Percentiles rank a stretch among this genome's conserved stretches.
These are phyloP conservation scores for Micractinium sp. DNA, from an alignment of 139 green algal genomes.

Conservation along the genomic window DNA sequence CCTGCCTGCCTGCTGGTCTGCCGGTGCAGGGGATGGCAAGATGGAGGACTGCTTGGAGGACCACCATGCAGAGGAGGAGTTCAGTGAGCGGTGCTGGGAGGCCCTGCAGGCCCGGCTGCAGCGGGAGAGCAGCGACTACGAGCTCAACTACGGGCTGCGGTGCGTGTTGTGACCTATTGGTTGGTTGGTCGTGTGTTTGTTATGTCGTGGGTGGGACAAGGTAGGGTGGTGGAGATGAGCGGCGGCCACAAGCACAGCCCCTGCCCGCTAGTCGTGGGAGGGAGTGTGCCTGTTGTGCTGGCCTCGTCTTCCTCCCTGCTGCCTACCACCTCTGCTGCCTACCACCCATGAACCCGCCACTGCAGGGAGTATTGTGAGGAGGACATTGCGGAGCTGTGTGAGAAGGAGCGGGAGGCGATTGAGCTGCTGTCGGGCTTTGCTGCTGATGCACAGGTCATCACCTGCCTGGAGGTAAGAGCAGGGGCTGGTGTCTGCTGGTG, in stretches of 20 bases:
- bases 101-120: constrained; percentile 79
- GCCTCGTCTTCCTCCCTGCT: background rate
- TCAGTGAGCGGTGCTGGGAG: constrained; percentile 66
- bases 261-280: no score
- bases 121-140: constrained; percentile 69
- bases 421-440: constrained; percentile 25
- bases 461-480: constrained; percentile 44
- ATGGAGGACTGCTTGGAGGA: constrained; percentile 85
- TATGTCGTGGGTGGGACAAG: background rate
- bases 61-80: constrained; percentile 61
- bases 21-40: constrained; percentile 52
- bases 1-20: background rate
- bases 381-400: constrained; percentile 67
- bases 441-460: constrained; percentile 46
- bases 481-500: background rate
- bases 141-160: constrained; percentile 73
- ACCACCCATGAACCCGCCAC: no score
- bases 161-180: background rate
- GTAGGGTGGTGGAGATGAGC: background rate
- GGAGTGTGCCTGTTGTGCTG: background rate
- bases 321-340: background rate
- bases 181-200: no score
- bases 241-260: no score
- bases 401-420: constrained; percentile 43
- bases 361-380: constrained; percentile 40